A percentile compares a stretch with the other conserved stretches of the same genome.
These are phyloP conservation scores for Pezicula carpinea DNA, from an alignment of 2,329 filamentous ascomycete genomes.

Conservation along the genomic window DNA sequence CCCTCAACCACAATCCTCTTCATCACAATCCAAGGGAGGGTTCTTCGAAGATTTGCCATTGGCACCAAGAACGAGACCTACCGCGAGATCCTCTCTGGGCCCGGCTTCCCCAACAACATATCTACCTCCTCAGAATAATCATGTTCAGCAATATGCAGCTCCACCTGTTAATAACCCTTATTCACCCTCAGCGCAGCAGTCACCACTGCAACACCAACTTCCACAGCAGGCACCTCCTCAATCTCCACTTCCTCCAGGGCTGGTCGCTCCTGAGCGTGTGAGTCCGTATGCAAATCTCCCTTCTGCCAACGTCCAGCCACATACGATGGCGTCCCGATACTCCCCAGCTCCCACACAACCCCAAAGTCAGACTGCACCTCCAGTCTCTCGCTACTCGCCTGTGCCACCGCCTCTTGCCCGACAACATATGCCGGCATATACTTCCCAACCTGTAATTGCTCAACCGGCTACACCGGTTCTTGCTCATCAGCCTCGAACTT, in stretches of 20 bases:
- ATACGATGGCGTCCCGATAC: slow-evolving; percentile 46
- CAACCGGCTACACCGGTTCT: slow-evolving; percentile 41
- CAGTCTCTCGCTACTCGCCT: slow-evolving; percentile 32
- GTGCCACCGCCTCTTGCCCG: slow-evolving; percentile 34
- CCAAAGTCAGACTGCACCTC: slow-evolving; percentile 35
- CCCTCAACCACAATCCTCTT: neutral
- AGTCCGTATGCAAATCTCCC: slow-evolving; percentile 28
- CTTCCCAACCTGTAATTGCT: slow-evolving; percentile 23
- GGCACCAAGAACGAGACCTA: slow-evolving; percentile 54
- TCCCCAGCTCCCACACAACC: slow-evolving; percentile 49
- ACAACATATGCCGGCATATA: slow-evolving; percentile 13
- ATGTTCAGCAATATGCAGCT: slow-evolving; percentile 9
- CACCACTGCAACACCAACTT: slow-evolving; percentile 11
- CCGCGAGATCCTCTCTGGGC: slow-evolving; percentile 42
- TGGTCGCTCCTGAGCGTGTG: slow-evolving; percentile 27
- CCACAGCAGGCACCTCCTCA: slow-evolving; percentile 12
- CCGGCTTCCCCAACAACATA: slow-evolving; percentile 17
- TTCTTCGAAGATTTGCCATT: slow-evolving; percentile 79
- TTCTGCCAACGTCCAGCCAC: slow-evolving; percentile 13
- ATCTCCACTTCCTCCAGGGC: slow-evolving; percentile 15
- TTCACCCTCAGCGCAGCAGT: slow-evolving; percentile 8
- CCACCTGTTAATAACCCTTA: slow-evolving; percentile 19
- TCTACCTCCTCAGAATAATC: neutral
- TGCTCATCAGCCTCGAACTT: slow-evolving; percentile 58
- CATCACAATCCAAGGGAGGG: slow-evolving; percentile 38